Conservation (phyloP, 1,284 basidiomycete species). For the Pascua sp. region DNA sequence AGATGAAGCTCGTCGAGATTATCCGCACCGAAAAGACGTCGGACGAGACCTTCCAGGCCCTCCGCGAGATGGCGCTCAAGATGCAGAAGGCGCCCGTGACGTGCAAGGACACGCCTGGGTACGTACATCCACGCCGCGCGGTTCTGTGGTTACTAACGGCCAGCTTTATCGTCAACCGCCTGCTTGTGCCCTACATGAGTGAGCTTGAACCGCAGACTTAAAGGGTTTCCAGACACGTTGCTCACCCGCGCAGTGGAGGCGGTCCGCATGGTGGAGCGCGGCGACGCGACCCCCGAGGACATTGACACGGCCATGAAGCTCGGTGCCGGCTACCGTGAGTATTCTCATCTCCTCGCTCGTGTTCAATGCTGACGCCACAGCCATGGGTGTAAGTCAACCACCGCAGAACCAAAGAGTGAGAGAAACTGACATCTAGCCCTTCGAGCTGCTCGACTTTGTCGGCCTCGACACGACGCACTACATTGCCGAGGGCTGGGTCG, state of each 20-base stretch:
- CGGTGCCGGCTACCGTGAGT: conserved; percentile 55
- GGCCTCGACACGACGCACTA: conserved; percentile 53
- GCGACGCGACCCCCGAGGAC: conserved; percentile 57
- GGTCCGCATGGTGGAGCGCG: conserved; percentile 58
- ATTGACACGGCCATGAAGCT: conserved; percentile 61
- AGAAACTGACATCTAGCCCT: conserved; percentile 46
- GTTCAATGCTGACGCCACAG: background rate
- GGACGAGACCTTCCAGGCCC: conserved; percentile 51
- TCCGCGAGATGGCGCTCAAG: conserved; percentile 52
- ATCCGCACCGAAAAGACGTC: conserved; percentile 54
- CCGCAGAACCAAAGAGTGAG: background rate
- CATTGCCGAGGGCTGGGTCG: conserved; percentile 57
- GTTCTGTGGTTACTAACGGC: conserved; percentile 37
- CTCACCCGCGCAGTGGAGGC: conserved; percentile 51
- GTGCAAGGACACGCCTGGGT: conserved; percentile 57
- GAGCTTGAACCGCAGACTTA: conserved; percentile 8
- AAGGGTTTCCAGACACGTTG: too few relatives aligned
- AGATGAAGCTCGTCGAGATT: conserved; percentile 60
- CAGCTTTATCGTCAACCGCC: conserved; percentile 56
- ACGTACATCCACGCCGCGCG: too few relatives aligned
- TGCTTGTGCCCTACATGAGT: conserved; percentile 56
- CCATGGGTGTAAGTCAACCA: conserved; percentile 45
- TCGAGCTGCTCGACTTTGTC: conserved; percentile 58
- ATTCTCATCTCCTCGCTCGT: too few relatives aligned
- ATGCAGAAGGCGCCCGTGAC: conserved; percentile 57